phyloP scores from a whole-genome alignment of 176 grass and related monocot genomes.

The Juncus effusus region DNA sequence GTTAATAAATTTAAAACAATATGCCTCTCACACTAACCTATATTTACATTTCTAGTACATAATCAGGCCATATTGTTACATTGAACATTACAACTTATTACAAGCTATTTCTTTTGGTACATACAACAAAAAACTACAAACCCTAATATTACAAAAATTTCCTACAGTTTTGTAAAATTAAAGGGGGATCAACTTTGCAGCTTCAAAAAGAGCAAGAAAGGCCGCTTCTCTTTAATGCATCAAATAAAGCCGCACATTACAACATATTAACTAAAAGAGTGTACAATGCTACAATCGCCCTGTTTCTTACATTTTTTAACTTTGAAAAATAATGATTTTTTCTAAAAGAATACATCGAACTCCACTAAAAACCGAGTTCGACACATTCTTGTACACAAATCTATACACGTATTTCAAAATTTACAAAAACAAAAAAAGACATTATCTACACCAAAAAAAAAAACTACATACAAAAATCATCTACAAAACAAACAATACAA shows the following conservation, averaged over 20 bases:
- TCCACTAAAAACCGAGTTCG: slow-evolving; percentile 20
- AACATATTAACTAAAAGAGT: neutral
- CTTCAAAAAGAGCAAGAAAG: slow-evolving; percentile 15
- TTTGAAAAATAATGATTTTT: slow-evolving; percentile 6
- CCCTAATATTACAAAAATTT: neutral
- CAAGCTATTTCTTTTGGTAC: neutral
- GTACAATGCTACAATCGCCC: too few species aligned
- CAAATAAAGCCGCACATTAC: slow-evolving; percentile 19
- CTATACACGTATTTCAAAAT: slow-evolving; percentile 3
- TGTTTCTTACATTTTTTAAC: neutral
- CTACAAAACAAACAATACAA: slow-evolving; percentile 22
- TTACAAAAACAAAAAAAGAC: slow-evolving; percentile 5
- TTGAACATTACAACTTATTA: neutral
- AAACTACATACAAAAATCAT: slow-evolving; percentile 3
- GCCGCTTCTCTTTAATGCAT: slow-evolving; percentile 12
- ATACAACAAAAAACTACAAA: slow-evolving; percentile 14
- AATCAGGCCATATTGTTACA: slow-evolving; percentile 21
- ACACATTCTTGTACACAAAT: slow-evolving; percentile 30
- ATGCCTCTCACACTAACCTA: neutral
- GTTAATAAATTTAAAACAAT: slow-evolving; percentile 1
- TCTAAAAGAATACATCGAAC: slow-evolving; percentile 26
- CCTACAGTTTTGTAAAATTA: slow-evolving; percentile 20
- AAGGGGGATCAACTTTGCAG: slow-evolving; percentile 2
- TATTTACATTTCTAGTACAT: slow-evolving; percentile 16
- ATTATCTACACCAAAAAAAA: neutral